These are phyloP conservation scores for Vanderwaltozyma verrucispora DNA, from an alignment of 805 yeast species.

Conservation along the genomic window DNA sequence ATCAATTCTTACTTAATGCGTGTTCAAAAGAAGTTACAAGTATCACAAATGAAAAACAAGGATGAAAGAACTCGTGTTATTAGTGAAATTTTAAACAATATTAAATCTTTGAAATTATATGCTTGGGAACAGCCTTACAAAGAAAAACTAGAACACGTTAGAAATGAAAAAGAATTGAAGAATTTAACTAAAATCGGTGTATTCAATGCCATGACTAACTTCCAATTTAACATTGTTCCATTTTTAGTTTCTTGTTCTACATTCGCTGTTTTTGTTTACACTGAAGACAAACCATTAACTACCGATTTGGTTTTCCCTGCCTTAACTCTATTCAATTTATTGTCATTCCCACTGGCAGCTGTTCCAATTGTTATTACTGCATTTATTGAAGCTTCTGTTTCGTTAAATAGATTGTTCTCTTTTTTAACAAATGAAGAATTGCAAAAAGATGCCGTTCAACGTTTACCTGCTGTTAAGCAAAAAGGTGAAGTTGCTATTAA, in stretches of 20 bases:
- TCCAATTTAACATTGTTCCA: slow-evolving; percentile 82
- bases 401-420: slow-evolving; percentile 59
- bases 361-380: slow-evolving; percentile 85
- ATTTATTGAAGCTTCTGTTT: slow-evolving; percentile 81
- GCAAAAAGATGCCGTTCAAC: slow-evolving; percentile 60
- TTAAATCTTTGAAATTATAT: slow-evolving; percentile 84
- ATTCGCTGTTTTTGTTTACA: slow-evolving; percentile 65
- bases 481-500: slow-evolving; percentile 60
- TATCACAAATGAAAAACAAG: slow-evolving; percentile 77
- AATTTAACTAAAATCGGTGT: slow-evolving; percentile 68
- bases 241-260: slow-evolving; percentile 83
- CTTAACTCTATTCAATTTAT: slow-evolving; percentile 72
- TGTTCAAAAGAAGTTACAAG: slow-evolving; percentile 62
- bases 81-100: slow-evolving; percentile 80
- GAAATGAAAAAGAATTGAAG: slow-evolving; percentile 77
- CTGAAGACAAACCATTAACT: slow-evolving; percentile 54
- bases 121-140: slow-evolving; percentile 92
- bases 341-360: slow-evolving; percentile 85
- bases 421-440: slow-evolving; percentile 71
- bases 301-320: slow-evolving; percentile 93
- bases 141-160: slow-evolving; percentile 60
- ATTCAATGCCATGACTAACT: slow-evolving; percentile 57
- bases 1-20: slow-evolving; percentile 61
- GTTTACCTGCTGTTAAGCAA: slow-evolving; percentile 33
- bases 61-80: slow-evolving; percentile 88